Conservation (phyloP, 2,329 filamentous ascomycete genomes). For the Phoma herbarum region DNA sequence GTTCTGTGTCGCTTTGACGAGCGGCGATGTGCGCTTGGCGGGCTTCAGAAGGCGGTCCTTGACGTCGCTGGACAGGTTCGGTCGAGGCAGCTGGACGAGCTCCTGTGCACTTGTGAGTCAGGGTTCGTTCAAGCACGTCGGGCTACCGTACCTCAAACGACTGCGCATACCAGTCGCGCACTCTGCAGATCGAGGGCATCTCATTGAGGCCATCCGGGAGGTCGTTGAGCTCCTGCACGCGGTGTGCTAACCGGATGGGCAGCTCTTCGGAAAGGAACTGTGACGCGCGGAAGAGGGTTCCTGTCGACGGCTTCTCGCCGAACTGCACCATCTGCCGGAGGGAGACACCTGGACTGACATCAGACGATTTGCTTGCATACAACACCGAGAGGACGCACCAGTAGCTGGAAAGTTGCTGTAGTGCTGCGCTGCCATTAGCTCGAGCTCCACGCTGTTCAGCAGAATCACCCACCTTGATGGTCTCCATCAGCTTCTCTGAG, state of each 20-base stretch:
- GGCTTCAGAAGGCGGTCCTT: constrained; percentile 80
- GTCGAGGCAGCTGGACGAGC: constrained; percentile 86
- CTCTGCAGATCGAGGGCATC: constrained; percentile 95
- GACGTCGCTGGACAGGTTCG: constrained; percentile 77
- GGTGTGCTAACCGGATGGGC: constrained; percentile 93
- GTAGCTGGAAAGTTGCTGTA: constrained; percentile 98
- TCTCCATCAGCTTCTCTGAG: constrained; percentile 90
- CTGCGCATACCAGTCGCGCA: constrained; percentile 98
- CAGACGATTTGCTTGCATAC: constrained; percentile 23
- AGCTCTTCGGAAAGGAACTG: constrained; percentile 99
- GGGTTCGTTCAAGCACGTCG: constrained; percentile 12
- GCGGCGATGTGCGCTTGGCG: constrained; percentile 65
- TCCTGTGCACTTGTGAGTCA: constrained; percentile 67
- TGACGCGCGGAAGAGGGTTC: constrained; percentile 94
- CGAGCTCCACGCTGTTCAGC: constrained; percentile 9
- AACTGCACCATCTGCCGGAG: constrained; percentile 99
- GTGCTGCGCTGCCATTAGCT: constrained; percentile 60
- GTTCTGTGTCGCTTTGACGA: constrained; percentile 86
- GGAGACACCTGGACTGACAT: constrained; percentile 60
- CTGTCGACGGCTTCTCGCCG: constrained; percentile 87
- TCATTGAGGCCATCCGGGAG: constrained; percentile 95
- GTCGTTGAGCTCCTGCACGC: constrained; percentile 91
- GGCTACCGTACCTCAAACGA: constrained; percentile 84
- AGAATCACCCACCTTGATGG: constrained; percentile 70
- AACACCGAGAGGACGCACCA: constrained; percentile 86